Evolutionary conservation across 306 rosid species (phyloP), one percentile per base, ranked within the genome.

Genomic region (Cicer judaicum): DNA sequence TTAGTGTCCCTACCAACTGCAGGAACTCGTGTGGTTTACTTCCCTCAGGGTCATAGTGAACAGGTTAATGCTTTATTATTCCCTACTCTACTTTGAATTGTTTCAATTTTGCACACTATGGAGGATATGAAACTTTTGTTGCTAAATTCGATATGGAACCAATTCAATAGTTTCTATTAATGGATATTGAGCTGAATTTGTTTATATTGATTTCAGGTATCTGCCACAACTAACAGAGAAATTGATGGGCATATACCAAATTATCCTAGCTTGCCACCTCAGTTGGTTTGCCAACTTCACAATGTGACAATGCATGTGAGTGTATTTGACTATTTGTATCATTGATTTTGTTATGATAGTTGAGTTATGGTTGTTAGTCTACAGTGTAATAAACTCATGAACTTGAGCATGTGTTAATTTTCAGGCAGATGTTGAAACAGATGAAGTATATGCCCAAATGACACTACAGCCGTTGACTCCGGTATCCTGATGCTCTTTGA

Each of bases 21-120:
- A 6, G 96, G 96, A 65, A 85, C 93, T 80, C 90, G 96, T 49
- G 98, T 90, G 73, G 98, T 92, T 72, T 92, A 92, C 93, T 92
- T 92, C 80, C 92, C 98, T 71, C 98, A 92, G 90, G 98, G 98
- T 74, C 98, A 92, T 59, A 92, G 98, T 59, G 98, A 92, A 85
- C 98, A 90, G 96, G 96, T 90, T 67, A 64, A 15, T 18, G 67
- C 52, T 74, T 73, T 47, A 59, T 14, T 24, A 5, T 29, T 5
- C 15, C 49, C 66, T 69, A 62, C 50, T 72, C 62, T 75, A 42
- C 34, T 79, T 72, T 57, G 12, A 72, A 54, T 7, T 41, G 70
- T 62, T 66, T 71, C 74, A 19, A 38, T 64, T 64, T 68, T 55
- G 70, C 60, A 64, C 15, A 7, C 21, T 49, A 24, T 39, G 40